Evolutionary conservation across 1,284 basidiomycete species (phyloP), one percentile per base, ranked within the genome.

Genomic region (Athelia psychrophila): DNA sequence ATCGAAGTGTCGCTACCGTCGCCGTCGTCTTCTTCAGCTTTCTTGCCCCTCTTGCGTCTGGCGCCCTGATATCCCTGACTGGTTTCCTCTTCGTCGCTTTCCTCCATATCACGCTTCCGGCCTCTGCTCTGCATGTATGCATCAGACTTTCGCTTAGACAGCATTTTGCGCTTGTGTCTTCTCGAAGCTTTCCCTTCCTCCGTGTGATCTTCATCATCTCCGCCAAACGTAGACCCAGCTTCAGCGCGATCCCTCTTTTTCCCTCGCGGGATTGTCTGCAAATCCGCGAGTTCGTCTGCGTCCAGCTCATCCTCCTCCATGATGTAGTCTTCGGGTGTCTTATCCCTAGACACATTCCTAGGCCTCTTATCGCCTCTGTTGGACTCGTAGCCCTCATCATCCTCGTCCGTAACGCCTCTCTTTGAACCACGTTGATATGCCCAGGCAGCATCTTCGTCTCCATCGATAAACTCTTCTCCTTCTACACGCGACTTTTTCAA

Each of bases 201-300:
- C 50, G 70, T 67, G 19, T 71, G 64, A 58, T 75, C 68, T 61
- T 78, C 73, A n/a, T 84, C 86, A 60, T 87, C 86, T 40, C 77
- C 81, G 45, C 80, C 87, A 61, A 88, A 83, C 0, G 80, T 81
- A 5, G 86, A 88, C 5, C 79, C 87, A 50, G 83, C 84, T 60
- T 89, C 87, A 15, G 78, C 75, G 46, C 85, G 83, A 64, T 86
- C 86, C 51, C 88, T 79, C 68, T 91, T 91, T 73, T 79, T 86
- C 24, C 88, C 88, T 56, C 87, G 78, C 18, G 64, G 59, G 51
- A 67, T 60, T 19, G 68, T 60, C 51, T 47, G 52, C 38, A 62
- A 57, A 53, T 68, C 66, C 15, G 61, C 54, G n/a, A 58, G 54
- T 54, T 71, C 69, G 44, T 77, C 75, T 23, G 77, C 65, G 51